A percentile compares a stretch with the other conserved stretches of the same genome.
phyloP scores from a whole-genome alignment of 2,329 filamentous ascomycete genomes.

The Ophiostoma tasmaniense region DNA sequence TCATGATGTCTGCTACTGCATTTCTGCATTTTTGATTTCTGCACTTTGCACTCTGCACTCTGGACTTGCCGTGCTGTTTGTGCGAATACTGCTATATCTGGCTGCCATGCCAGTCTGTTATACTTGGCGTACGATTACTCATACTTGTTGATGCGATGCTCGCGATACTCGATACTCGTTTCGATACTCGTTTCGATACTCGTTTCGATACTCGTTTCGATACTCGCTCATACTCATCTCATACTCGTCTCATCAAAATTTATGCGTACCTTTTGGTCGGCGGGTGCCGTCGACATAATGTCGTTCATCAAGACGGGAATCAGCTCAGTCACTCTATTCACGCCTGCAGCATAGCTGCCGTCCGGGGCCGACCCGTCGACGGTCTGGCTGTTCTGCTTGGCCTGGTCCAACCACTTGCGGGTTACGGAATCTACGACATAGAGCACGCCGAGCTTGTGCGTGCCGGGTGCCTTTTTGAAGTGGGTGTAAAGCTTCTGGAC shows the following conservation, averaged over 20 bases:
- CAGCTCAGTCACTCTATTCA: constrained; percentile 92
- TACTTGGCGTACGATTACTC: neutral
- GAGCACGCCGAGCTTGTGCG: constrained; percentile 96
- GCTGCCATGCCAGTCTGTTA: neutral
- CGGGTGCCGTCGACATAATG: constrained; percentile 77
- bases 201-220: neutral
- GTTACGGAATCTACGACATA: constrained; percentile 99
- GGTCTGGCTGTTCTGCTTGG: constrained; percentile 74
- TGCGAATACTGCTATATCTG: neutral
- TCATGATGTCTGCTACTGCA: neutral
- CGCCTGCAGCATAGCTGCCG: constrained; percentile 89
- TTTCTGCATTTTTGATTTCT: neutral
- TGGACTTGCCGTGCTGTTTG: neutral
- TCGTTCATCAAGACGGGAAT: constrained; percentile 93
- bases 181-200: neutral
- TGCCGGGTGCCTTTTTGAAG: constrained; percentile 88
- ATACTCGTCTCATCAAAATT: neutral
- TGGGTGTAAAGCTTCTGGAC: constrained; percentile 96
- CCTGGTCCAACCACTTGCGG: constrained; percentile 95
- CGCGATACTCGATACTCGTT: neutral
- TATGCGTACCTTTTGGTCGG: constrained; percentile 90
- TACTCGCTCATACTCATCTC: neutral
- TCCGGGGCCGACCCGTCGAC: constrained; percentile 74
- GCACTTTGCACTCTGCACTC: neutral
- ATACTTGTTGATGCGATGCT: neutral